phyloP scores from a whole-genome alignment of 331 rosid genomes.

The Quercus tomentella region DNA sequence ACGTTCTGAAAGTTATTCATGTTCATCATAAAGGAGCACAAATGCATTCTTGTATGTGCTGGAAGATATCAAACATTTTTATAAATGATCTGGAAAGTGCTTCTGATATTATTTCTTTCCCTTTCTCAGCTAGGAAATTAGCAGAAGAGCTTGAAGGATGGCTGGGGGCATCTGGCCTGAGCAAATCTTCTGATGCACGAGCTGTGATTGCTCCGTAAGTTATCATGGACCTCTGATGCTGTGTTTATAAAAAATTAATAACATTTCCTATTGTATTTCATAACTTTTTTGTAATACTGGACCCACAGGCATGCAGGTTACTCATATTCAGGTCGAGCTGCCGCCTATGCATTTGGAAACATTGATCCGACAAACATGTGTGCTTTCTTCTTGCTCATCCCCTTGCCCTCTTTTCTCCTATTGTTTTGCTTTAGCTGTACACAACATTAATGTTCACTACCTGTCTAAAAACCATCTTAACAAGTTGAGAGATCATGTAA shows the following conservation, averaged over 20 bases:
- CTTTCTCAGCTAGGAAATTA: slow-evolving; percentile 53
- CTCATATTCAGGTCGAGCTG: slow-evolving; percentile 94
- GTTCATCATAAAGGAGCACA: neutral
- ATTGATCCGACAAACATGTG: slow-evolving; percentile 90
- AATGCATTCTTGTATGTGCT: neutral
- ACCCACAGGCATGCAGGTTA: slow-evolving; percentile 91
- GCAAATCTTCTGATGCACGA: slow-evolving; percentile 69
- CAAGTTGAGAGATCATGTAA: neutral
- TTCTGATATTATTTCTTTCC: neutral
- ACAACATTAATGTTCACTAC: neutral
- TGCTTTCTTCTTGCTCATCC: slow-evolving; percentile 27
- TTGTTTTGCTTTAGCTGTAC: neutral
- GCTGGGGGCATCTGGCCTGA: slow-evolving; percentile 56
- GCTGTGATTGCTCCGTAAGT: slow-evolving; percentile 99
- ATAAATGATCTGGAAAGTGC: neutral
- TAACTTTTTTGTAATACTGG: slow-evolving; percentile 12
- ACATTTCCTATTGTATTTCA: slow-evolving; percentile 10
- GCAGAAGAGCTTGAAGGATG: slow-evolving; percentile 82
- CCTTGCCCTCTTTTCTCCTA: neutral
- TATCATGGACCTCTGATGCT: neutral
- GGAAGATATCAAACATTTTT: neutral
- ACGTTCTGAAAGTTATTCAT: too few relatives aligned
- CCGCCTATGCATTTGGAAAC: slow-evolving; percentile 95
- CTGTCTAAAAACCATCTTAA: neutral
- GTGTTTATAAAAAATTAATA: neutral